Base-by-base conservation (phyloP, 2,329 filamentous ascomycete genomes). In the Calonectria pseudoturangicola region DNA sequence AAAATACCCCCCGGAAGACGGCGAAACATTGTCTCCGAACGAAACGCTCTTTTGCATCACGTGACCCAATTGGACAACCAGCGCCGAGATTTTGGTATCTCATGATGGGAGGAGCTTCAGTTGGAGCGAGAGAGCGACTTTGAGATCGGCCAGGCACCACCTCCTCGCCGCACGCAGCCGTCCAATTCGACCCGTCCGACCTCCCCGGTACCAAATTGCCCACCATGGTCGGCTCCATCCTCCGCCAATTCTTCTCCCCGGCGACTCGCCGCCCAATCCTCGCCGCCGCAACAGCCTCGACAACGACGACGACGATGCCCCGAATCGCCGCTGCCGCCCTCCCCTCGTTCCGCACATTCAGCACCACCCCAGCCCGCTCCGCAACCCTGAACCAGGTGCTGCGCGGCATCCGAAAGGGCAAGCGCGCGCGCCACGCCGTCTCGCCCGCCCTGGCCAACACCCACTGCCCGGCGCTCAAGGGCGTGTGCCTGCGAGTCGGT, bases 401-500 rank as follows among this genome's bases (percentile, higher is more conserved):
- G 21, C 89, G 90, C 74, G 95, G 95, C 78, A 96, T 94, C 82
- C 94, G 97, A 74, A 91, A 91, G 78, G 89, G 92, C 62, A 95
- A 98, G 86, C 91, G 91, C 72, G 94, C 94, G 1, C 95, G 97
- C 76, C 95, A 98, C 86, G 91, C 94, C 78, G 92, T 95, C 65
- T 98, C 96, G 2, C 97, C 97, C 0, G 96, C 96, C 27, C 90
- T 99, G 67, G 88, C 89, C 63, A 89, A 89, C 75, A 89, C 89
- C 74, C 85, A 91, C 65, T 90, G 94, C 51, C 95, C 97, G 4
- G 91, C 94, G 82, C 93, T 98, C 86, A 98, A 98, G 88, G 97
- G 96, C 79, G 97, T 99, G 45, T 98, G 97, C 85, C 87, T 99
- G 76, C 96, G 97, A 83, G 97, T 98, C 73, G 95, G 95, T 81